Conservation (phyloP, 805 yeast species). For the Pichia gijzeniarum region DNA sequence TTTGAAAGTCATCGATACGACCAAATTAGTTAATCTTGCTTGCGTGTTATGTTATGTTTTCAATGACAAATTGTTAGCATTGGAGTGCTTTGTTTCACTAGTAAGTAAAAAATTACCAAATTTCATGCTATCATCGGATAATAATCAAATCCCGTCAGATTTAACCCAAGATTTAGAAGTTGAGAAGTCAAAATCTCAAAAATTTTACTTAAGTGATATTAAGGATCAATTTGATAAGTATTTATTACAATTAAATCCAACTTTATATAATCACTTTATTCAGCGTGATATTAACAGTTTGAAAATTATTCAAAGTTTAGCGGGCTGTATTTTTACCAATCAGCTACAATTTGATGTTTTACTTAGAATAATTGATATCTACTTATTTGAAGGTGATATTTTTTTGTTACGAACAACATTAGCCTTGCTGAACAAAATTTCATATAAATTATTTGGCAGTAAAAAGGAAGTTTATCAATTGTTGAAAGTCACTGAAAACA, state of each 20-base stretch:
- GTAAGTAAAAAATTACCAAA: conserved; percentile 25
- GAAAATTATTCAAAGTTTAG: conserved; percentile 38
- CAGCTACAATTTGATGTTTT: conserved; percentile 41
- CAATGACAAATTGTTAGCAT: conserved; percentile 18
- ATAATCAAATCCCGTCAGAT: conserved; percentile 3
- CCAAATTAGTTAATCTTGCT: conserved; percentile 19
- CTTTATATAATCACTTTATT: conserved; percentile 45
- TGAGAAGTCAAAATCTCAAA: conserved; percentile 5
- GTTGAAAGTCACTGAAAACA: conserved; percentile 20
- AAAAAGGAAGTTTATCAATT: conserved; percentile 38
- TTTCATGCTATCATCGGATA: conserved; percentile 11
- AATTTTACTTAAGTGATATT: conserved; percentile 32
- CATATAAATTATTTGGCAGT: conserved; percentile 46
- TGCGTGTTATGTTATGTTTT: conserved; percentile 25
- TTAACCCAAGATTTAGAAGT: conserved; percentile 14
- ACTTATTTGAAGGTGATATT: conserved; percentile 55
- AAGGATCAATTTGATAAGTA: conserved; percentile 42
- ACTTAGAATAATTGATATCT: conserved; percentile 49
- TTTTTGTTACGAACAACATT: conserved; percentile 46
- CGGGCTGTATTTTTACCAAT: conserved; percentile 41
- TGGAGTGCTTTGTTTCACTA: conserved; percentile 23
- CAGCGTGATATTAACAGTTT: conserved; percentile 35
- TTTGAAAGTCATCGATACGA: conserved; percentile 5
- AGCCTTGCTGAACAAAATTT: conserved; percentile 44
- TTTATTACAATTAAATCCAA: conserved; percentile 38